Evolutionary conservation across 768 basidiomycete species (phyloP).

Genomic region (Lactarius hengduanensis): DNA sequence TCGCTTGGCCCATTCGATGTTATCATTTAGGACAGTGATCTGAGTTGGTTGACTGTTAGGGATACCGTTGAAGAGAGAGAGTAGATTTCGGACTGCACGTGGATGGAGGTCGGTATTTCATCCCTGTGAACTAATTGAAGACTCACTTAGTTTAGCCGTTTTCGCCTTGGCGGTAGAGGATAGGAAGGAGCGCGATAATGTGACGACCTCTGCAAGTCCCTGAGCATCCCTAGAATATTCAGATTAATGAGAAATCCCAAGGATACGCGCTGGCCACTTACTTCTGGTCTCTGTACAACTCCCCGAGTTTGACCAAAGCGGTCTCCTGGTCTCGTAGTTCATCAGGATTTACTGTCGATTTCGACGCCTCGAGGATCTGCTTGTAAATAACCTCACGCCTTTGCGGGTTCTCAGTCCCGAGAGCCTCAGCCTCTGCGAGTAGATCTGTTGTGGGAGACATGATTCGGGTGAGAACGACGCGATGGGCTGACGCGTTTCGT

Average conservation of each 20-base stretch:
- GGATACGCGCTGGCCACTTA: conserved; percentile 39
- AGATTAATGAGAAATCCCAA: not conserved
- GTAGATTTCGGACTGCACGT: conserved; percentile 79
- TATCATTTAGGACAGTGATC: conserved; percentile 83
- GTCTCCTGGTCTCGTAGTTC: conserved; percentile 76
- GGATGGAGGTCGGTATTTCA: conserved; percentile 9
- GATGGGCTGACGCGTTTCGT: conserved; percentile 24
- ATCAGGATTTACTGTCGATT: conserved; percentile 48
- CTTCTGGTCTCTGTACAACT: conserved; percentile 85
- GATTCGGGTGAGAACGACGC: conserved; percentile 15
- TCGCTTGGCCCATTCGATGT: conserved; percentile 86
- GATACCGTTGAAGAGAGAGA: conserved; percentile 83
- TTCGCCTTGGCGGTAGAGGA: conserved; percentile 96
- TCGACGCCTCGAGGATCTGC: conserved; percentile 52
- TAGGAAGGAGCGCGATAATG: conserved; percentile 78
- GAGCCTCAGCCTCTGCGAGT: conserved; percentile 56
- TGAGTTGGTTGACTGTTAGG: conserved; percentile 73
- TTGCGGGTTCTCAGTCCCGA: conserved; percentile 47
- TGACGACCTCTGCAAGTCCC: conserved; percentile 84
- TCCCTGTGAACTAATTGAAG: not conserved
- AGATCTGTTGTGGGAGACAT: conserved; percentile 42
- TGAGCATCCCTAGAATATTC: conserved; percentile 65
- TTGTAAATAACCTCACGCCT: conserved; percentile 76
- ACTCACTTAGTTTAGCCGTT: conserved; percentile 87
- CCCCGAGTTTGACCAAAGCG: conserved; percentile 82